These are phyloP conservation scores for Aspergillus intermedius DNA, from an alignment of 2,329 filamentous ascomycete species.

Conservation along the genomic window DNA sequence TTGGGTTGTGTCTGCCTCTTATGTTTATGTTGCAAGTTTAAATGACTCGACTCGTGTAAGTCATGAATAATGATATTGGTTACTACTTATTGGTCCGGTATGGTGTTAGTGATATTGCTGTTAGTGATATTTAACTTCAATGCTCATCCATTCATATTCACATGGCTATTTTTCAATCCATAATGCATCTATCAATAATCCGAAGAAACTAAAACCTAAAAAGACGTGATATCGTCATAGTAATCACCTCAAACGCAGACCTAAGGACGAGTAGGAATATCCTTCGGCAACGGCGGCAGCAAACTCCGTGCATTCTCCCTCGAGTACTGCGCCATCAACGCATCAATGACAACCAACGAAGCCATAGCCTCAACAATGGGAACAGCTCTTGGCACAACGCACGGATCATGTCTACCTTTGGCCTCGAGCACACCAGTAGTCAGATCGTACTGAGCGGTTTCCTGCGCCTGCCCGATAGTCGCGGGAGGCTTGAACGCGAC, in stretches of 20 bases:
- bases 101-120: too few relatives aligned
- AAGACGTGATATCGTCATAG: neutral
- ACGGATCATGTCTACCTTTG: constrained; percentile 91
- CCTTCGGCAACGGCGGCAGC: constrained; percentile 38
- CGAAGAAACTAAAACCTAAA: neutral
- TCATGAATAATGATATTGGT: neutral
- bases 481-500: constrained; percentile 93
- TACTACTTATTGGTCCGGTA: neutral
- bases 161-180: too few relatives aligned
- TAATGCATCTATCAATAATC: neutral
- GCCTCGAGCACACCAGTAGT: constrained; percentile 72
- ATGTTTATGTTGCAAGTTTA: neutral
- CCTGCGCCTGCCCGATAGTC: constrained; percentile 84
- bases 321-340: constrained; percentile 73
- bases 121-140: neutral
- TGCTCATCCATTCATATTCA: too few relatives aligned
- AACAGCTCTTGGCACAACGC: constrained; percentile 80
- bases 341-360: constrained; percentile 78
- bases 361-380: constrained; percentile 76
- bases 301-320: constrained; percentile 45
- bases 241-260: neutral
- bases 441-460: constrained; percentile 72
- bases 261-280: constrained; percentile 29
- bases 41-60: neutral
- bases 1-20: neutral